phyloP scores from a whole-genome alignment of 1,139 yeast genomes.

The Candida tropicalis region DNA sequence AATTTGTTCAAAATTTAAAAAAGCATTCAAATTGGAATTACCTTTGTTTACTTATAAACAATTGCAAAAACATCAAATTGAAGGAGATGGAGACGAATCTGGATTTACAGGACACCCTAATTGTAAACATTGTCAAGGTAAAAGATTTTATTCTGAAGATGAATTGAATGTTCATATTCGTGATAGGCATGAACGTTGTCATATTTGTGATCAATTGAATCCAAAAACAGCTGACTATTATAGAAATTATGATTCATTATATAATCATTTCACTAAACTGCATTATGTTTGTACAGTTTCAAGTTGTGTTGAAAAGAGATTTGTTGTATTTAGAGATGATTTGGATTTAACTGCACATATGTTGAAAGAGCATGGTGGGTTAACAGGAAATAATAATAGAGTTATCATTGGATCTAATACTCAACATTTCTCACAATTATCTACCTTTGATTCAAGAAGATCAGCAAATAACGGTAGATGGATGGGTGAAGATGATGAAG shows the following conservation, averaged over 20 bases:
- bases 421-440: conserved; percentile 67
- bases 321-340: conserved; percentile 88
- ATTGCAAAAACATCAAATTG: conserved; percentile 67
- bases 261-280: conserved; percentile 67
- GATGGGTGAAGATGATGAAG: conserved; percentile 31
- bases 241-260: conserved; percentile 71
- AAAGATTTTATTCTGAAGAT: conserved; percentile 84
- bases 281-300: conserved; percentile 85
- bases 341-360: conserved; percentile 87
- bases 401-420: conserved; percentile 46
- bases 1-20: conserved; percentile 74
- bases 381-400: conserved; percentile 47
- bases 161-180: conserved; percentile 83
- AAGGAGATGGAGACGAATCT: conserved; percentile 61
- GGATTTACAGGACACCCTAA: conserved; percentile 92
- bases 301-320: conserved; percentile 83
- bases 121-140: conserved; percentile 78
- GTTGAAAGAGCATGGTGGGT: conserved; percentile 76
- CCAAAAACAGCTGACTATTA: conserved; percentile 76
- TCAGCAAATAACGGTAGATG: conserved; percentile 8
- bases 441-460: conserved; percentile 47
- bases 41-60: conserved; percentile 62
- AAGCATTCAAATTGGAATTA: conserved; percentile 76
- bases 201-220: conserved; percentile 77
- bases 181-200: conserved; percentile 85